Conservation (phyloP, 305 asterid genomes). For the Fraxinus sp. region DNA sequence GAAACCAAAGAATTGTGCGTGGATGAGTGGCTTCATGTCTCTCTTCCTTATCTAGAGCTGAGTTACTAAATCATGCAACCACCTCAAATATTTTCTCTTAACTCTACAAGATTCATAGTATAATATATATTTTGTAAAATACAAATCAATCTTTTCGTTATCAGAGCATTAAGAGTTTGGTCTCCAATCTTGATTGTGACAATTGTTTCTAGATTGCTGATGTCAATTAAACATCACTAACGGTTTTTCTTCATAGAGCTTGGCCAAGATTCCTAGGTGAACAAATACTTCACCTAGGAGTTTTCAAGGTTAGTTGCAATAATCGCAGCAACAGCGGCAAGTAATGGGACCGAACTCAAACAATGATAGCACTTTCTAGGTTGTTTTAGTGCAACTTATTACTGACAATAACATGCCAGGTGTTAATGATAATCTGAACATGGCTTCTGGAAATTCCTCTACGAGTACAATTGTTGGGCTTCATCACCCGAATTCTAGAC, state of each 20-base stretch:
- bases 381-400: constrained; percentile 30
- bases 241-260: constrained; percentile 54
- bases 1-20: not conserved
- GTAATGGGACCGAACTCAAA: no score
- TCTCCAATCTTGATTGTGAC: not conserved
- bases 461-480: constrained; percentile 27
- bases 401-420: constrained; percentile 34
- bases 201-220: not conserved
- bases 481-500: constrained; percentile 57
- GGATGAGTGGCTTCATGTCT: not conserved
- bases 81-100: not conserved
- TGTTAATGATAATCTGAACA: constrained; percentile 23
- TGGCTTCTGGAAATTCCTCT: constrained; percentile 24
- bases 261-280: constrained; percentile 79
- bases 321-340: no score
- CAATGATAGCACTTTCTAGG: no score
- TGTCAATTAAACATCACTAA: not conserved
- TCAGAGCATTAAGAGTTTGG: not conserved
- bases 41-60: not conserved
- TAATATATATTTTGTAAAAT: not conserved
- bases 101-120: not conserved
- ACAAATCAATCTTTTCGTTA: not conserved
- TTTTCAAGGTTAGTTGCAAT: no score
- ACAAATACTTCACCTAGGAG: constrained; percentile 47
- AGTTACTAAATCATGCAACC: not conserved